These are phyloP conservation scores for Fonsecaea nubica DNA, from an alignment of 2,329 filamentous ascomycete species.

Conservation along the genomic window DNA sequence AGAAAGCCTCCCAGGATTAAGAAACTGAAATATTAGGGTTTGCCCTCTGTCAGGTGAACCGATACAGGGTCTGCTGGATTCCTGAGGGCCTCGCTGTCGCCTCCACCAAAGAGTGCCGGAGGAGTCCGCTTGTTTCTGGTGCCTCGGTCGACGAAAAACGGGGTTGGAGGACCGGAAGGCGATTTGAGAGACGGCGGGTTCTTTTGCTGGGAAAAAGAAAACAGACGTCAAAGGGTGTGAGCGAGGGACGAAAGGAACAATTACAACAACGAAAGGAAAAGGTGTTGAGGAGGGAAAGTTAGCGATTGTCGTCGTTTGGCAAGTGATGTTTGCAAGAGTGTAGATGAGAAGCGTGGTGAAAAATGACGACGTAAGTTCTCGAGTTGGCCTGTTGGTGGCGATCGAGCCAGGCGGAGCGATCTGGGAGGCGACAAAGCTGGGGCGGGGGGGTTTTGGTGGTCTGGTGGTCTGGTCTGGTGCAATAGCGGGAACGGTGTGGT, in stretches of 20 bases:
- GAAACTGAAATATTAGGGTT: slow-evolving; percentile 13
- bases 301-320: slow-evolving; percentile 29
- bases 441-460: slow-evolving; percentile 1
- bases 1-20: slow-evolving; percentile 36
- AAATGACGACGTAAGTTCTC: slow-evolving; percentile 34
- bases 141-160: slow-evolving; percentile 26
- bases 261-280: slow-evolving; percentile 34
- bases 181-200: slow-evolving; percentile 1
- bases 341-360: slow-evolving; percentile 23
- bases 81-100: slow-evolving; percentile 8
- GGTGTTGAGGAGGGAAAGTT: slow-evolving; percentile 23
- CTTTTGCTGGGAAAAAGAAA: neutral
- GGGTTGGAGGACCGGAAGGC: slow-evolving; percentile 9
- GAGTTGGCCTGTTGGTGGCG: slow-evolving; percentile 32
- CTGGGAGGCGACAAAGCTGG: slow-evolving; percentile 11
- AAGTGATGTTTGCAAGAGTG: slow-evolving; percentile 24
- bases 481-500: slow-evolving; percentile 11
- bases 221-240: slow-evolving; percentile 21
- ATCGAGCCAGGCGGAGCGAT: slow-evolving; percentile 23
- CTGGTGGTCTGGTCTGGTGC: slow-evolving; percentile 4
- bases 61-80: slow-evolving; percentile 9
- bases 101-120: slow-evolving; percentile 19
- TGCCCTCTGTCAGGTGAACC: slow-evolving; percentile 12
- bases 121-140: slow-evolving; percentile 23
- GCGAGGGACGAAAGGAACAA: slow-evolving; percentile 34